Percentiles rank a stretch among this genome's conserved stretches.
Conservation (phyloP, 129 eudicot species). For the Heracleum sosnowskyi region DNA sequence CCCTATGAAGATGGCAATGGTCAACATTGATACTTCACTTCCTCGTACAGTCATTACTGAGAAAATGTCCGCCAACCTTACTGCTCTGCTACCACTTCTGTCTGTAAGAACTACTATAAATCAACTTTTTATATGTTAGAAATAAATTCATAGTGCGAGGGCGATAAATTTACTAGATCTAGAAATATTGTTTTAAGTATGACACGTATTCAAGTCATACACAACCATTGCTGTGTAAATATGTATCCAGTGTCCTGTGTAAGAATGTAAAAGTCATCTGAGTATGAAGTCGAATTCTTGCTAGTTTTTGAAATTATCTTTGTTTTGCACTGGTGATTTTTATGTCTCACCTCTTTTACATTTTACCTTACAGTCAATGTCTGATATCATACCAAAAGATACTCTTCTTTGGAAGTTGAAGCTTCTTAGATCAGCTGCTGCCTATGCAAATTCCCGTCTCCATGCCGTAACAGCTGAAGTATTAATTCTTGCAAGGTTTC, state of each 20-base stretch:
- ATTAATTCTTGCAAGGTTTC: slow-evolving; percentile 51
- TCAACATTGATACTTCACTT: slow-evolving; percentile 28
- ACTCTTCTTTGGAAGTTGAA: slow-evolving; percentile 52
- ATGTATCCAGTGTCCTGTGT: neutral
- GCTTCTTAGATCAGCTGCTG: slow-evolving; percentile 47
- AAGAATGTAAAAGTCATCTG: neutral
- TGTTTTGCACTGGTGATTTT: neutral
- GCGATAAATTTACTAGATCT: no score
- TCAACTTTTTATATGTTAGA: neutral
- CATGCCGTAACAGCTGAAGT: slow-evolving; percentile 49
- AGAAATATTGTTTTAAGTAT: neutral
- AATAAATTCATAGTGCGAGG: neutral
- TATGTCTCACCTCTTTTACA: neutral
- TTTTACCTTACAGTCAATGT: slow-evolving; percentile 25
- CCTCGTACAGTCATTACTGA: slow-evolving; percentile 37
- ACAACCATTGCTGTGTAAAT: neutral
- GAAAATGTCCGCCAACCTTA: slow-evolving; percentile 54
- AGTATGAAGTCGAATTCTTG: neutral
- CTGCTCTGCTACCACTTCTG: slow-evolving; percentile 61
- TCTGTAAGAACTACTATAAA: slow-evolving; percentile 39
- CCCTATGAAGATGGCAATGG: slow-evolving; percentile 81
- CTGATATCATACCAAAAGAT: slow-evolving; percentile 33
- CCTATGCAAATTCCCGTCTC: slow-evolving; percentile 52
- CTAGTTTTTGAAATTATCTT: neutral
- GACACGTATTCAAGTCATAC: neutral